These are phyloP conservation scores for Avena sativa DNA, from an alignment of 176 grass and related monocot genomes.

Conservation along the genomic window DNA sequence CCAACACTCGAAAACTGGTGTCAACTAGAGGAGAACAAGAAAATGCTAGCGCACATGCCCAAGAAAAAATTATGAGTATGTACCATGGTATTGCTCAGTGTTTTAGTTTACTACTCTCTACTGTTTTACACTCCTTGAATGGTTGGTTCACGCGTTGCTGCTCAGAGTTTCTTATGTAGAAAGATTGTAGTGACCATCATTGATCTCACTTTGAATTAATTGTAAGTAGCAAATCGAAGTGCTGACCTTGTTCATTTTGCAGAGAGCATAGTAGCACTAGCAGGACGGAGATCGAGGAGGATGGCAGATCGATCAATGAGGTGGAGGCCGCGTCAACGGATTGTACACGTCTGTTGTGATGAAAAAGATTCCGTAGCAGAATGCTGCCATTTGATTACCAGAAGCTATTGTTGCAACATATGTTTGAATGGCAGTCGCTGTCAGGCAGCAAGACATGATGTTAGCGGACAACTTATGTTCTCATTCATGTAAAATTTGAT, in stretches of 20 bases:
- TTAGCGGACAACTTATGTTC: background rate
- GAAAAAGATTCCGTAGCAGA: background rate
- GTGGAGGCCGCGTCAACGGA: accelerated
- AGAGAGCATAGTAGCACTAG: background rate
- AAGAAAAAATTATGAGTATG: background rate
- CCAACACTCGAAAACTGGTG: background rate
- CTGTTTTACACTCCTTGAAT: background rate
- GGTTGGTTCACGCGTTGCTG: background rate
- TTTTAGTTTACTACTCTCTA: background rate
- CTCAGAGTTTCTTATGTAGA: background rate
- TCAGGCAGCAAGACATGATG: background rate
- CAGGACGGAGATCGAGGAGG: background rate
- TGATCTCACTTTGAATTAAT: too few relatives aligned
- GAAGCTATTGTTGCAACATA: background rate
- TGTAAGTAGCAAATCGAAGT: background rate
- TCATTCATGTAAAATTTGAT: background rate
- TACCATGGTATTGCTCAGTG: background rate
- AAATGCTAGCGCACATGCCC: background rate
- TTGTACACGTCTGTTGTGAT: background rate
- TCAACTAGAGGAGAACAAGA: background rate
- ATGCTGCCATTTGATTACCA: background rate
- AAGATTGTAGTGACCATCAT: background rate
- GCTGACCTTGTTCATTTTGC: background rate
- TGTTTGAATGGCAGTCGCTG: background rate
- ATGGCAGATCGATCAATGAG: background rate